Percentiles rank a stretch among this genome's conserved stretches.
Conservation (phyloP, 768 basidiomycete genomes). For the Trametes meyenii region DNA sequence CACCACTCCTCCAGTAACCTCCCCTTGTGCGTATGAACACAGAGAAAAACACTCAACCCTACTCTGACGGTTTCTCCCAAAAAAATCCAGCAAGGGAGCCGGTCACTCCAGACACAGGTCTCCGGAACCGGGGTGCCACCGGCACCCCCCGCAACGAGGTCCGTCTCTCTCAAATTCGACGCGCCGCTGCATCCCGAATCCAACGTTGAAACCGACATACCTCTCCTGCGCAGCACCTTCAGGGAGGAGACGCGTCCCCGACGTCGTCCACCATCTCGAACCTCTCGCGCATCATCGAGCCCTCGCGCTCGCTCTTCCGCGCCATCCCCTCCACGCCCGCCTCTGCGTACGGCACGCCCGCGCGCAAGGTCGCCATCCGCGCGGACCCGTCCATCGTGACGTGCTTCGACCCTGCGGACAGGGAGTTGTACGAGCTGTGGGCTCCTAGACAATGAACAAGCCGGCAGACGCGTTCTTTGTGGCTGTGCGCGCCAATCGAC, state of each 20-base stretch:
- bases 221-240: background rate
- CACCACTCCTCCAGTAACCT: background rate
- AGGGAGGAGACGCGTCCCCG: conserved; percentile 23
- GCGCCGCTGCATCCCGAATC: background rate
- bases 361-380: conserved; percentile 50
- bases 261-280: conserved; percentile 26
- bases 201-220: too few relatives aligned
- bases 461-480: background rate
- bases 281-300: conserved; percentile 17
- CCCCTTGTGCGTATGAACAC: background rate
- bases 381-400: conserved; percentile 68
- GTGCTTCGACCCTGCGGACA: conserved; percentile 76
- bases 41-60: background rate
- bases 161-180: background rate
- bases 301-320: conserved; percentile 18
- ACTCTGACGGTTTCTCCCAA: background rate
- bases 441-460: conserved; percentile 45
- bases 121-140: conserved; percentile 21
- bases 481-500: background rate
- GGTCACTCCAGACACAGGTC: conserved; percentile 21
- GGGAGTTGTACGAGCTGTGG: conserved; percentile 80
- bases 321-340: conserved; percentile 15
- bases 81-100: conserved; percentile 11
- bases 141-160: conserved; percentile 13
- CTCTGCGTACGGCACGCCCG: conserved; percentile 31